Evolutionary conservation across 352 stramenopile genomes (phyloP).

Genomic region (Phytophthora chlamydospora): DNA sequence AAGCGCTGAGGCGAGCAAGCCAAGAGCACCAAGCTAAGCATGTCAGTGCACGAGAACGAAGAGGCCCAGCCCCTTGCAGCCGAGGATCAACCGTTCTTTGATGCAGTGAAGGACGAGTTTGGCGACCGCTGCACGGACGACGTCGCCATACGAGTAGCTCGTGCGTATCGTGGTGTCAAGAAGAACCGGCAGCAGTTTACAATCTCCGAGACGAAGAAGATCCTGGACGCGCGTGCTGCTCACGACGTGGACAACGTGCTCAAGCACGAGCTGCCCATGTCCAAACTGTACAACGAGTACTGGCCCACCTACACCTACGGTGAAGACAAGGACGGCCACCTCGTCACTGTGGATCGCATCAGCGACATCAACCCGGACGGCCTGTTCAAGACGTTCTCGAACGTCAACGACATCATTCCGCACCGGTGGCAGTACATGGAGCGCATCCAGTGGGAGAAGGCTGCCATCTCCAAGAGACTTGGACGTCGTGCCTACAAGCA

Average conservation of each 20-base stretch:
- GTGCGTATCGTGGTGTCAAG: slow-evolving; percentile 67
- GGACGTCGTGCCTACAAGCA: slow-evolving; percentile 81
- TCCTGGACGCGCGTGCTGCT: slow-evolving; percentile 60
- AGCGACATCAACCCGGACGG: slow-evolving; percentile 68
- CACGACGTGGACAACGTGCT: slow-evolving; percentile 60
- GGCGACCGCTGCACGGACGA: slow-evolving; percentile 66
- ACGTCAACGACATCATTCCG: slow-evolving; percentile 61
- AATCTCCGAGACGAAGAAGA: slow-evolving; percentile 63
- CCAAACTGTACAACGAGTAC: slow-evolving; percentile 69
- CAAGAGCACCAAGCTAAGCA: slow-evolving; percentile 14
- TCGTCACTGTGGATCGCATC: slow-evolving; percentile 73
- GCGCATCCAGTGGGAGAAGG: slow-evolving; percentile 80
- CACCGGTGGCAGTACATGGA: slow-evolving; percentile 84
- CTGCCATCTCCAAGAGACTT: slow-evolving; percentile 64
- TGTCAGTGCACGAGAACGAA: slow-evolving; percentile 48
- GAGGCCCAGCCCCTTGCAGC: slow-evolving; percentile 52
- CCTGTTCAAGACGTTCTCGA: slow-evolving; percentile 62
- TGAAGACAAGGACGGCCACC: slow-evolving; percentile 73
- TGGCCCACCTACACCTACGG: slow-evolving; percentile 72
- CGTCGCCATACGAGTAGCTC: slow-evolving; percentile 62
- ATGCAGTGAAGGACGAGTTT: slow-evolving; percentile 58
- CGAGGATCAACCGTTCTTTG: slow-evolving; percentile 65
- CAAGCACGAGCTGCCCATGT: slow-evolving; percentile 52
- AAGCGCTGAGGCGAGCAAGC: neutral
- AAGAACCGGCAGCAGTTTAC: slow-evolving; percentile 75